phyloP scores from a whole-genome alignment of 192 early-diverging fungal species.

The Rhizophagus prolifer region DNA sequence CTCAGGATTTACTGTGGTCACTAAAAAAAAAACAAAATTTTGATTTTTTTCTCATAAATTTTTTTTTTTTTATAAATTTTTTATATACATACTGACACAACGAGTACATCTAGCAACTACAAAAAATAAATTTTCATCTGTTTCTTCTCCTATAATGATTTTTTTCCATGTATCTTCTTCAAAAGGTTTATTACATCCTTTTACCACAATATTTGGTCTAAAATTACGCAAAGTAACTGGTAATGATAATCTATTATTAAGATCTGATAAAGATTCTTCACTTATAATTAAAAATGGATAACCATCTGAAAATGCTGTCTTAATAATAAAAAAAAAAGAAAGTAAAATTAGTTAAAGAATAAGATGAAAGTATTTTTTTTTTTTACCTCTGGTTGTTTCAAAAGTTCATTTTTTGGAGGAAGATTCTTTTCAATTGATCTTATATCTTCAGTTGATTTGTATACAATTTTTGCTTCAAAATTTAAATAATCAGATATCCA shows the following conservation, averaged over 20 bases:
- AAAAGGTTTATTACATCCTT: slow-evolving; percentile 47
- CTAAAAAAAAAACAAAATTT: slow-evolving; percentile 3
- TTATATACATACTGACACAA: slow-evolving; percentile 34
- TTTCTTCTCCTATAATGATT: slow-evolving; percentile 30
- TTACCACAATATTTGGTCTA: slow-evolving; percentile 74
- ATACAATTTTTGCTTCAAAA: slow-evolving; percentile 39
- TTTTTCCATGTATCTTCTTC: slow-evolving; percentile 72
- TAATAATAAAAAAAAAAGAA: slow-evolving; percentile 9
- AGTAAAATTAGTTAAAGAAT: neutral
- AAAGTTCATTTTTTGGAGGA: slow-evolving; percentile 40
- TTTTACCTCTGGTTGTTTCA: slow-evolving; percentile 30
- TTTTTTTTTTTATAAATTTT: neutral
- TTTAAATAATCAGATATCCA: slow-evolving; percentile 59
- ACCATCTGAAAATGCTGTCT: slow-evolving; percentile 79
- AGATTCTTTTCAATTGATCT: slow-evolving; percentile 48
- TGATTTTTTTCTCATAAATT: no score
- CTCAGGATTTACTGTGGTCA: slow-evolving; percentile 56
- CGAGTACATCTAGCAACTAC: slow-evolving; percentile 57
- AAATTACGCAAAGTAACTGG: slow-evolving; percentile 59
- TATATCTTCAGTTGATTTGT: slow-evolving; percentile 46
- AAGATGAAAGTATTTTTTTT: neutral
- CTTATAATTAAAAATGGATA: slow-evolving; percentile 70
- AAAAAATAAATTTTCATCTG: slow-evolving; percentile 42
- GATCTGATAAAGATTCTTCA: slow-evolving; percentile 56
- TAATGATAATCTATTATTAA: slow-evolving; percentile 57